Percentiles rank a stretch among this genome's conserved stretches.
Evolutionary conservation across 1,139 yeast genomes (phyloP).

Genomic region (Citeromyces hawaiiensis): DNA sequence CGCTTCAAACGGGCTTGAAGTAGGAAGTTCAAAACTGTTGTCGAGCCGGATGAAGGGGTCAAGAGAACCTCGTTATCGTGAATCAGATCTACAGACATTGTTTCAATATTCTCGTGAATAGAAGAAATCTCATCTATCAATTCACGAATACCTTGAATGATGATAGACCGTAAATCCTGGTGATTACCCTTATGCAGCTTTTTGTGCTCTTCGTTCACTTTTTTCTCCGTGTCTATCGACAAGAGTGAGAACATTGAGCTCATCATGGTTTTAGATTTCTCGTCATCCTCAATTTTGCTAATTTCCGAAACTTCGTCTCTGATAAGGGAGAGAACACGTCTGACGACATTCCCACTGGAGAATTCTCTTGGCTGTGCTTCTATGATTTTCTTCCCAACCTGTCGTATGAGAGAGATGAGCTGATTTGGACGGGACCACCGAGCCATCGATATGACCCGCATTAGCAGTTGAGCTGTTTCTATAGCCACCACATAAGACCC

Average conservation of each 20-base stretch:
- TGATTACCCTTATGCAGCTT: conserved; percentile 17
- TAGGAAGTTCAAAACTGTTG: conserved; percentile 78
- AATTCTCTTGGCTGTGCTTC: conserved; percentile 69
- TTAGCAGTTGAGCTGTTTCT: conserved; percentile 74
- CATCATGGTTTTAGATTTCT: conserved; percentile 38
- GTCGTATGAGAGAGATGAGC: conserved; percentile 55
- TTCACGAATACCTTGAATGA: conserved; percentile 90
- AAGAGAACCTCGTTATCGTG: conserved; percentile 88
- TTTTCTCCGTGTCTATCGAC: conserved; percentile 28
- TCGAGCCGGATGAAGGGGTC: conserved; percentile 89
- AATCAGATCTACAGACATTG: conserved; percentile 82
- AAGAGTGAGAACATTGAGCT: conserved; percentile 83
- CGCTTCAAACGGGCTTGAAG: conserved; percentile 82
- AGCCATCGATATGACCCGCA: conserved; percentile 82
- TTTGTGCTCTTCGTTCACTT: conserved; percentile 11
- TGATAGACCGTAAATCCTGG: conserved; percentile 67
- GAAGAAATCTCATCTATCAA: conserved; percentile 84
- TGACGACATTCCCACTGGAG: conserved; percentile 79
- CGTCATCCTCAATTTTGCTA: conserved; percentile 4
- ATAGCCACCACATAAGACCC: conserved; percentile 75
- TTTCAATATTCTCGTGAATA: conserved; percentile 83
- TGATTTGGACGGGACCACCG: conserved; percentile 76
- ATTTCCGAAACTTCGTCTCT: conserved; percentile 59
- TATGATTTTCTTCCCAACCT: conserved; percentile 43
- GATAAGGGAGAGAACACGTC: conserved; percentile 78